These are phyloP conservation scores for Cladosporium austrohemisphaericum DNA, from an alignment of 2,329 filamentous ascomycete genomes.

Conservation along the genomic window DNA sequence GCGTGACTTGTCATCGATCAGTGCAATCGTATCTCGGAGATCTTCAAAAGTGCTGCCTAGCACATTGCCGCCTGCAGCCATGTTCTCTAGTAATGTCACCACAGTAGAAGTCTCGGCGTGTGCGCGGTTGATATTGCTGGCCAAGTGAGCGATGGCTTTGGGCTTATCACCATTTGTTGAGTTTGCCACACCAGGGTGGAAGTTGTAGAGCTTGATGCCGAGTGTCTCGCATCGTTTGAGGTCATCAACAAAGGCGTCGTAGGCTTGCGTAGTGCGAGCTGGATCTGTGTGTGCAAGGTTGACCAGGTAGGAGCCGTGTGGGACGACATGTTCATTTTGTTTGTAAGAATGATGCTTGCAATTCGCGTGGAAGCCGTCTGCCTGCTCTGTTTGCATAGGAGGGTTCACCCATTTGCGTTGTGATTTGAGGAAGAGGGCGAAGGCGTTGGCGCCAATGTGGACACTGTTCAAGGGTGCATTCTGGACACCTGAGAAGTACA, in stretches of 20 bases:
- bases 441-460: constrained; percentile 70
- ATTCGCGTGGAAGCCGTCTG: constrained; percentile 64
- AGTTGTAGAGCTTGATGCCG: constrained; percentile 92
- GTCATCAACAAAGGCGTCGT: constrained; percentile 82
- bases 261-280: constrained; percentile 79
- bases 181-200: constrained; percentile 82
- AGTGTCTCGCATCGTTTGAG: constrained; percentile 78
- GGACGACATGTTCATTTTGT: constrained; percentile 69
- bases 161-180: constrained; percentile 57
- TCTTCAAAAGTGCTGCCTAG: constrained; percentile 85
- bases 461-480: constrained; percentile 63
- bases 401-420: constrained; percentile 93
- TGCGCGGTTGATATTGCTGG: constrained; percentile 74
- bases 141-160: constrained; percentile 73
- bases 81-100: constrained; percentile 86
- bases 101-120: constrained; percentile 70
- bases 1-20: constrained; percentile 73
- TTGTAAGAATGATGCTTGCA: constrained; percentile 70
- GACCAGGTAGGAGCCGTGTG: constrained; percentile 93
- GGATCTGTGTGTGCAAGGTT: constrained; percentile 85
- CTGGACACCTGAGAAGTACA: constrained; percentile 64
- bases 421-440: constrained; percentile 92
- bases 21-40: constrained; percentile 74
- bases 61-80: constrained; percentile 86
- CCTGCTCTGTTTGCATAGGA: constrained; percentile 64